A percentile compares a stretch with the other conserved stretches of the same genome.
phyloP scores from a whole-genome alignment of 495 filamentous ascomycete species.

The Penicillium simplicissimum region DNA sequence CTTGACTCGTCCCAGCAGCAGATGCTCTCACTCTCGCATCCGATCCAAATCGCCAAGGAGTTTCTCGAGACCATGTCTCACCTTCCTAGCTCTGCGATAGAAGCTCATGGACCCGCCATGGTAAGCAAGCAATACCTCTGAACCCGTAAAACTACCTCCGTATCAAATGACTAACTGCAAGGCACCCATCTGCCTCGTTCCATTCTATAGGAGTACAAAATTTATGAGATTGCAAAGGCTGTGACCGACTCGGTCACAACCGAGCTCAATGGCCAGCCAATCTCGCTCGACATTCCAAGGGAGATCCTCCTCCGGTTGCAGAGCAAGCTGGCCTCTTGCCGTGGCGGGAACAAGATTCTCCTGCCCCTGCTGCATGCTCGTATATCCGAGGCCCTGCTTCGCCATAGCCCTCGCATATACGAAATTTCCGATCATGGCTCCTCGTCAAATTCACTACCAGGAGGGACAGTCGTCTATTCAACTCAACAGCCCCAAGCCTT shows the following conservation, averaged over 20 bases:
- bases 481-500: background rate
- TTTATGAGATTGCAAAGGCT: conserved; percentile 2
- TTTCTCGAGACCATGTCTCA: background rate
- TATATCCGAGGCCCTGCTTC: background rate
- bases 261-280: background rate
- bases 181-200: background rate
- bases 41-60: background rate
- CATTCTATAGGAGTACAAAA: background rate
- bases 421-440: background rate
- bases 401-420: background rate
- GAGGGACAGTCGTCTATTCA: background rate
- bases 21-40: background rate
- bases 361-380: conserved; percentile 1
- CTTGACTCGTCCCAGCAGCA: conserved; percentile 3
- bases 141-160: background rate
- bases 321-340: conserved; percentile 2
- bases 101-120: background rate
- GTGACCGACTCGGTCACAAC: background rate
- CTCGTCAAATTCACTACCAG: background rate
- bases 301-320: background rate
- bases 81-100: conserved; percentile 1
- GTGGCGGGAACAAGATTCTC: background rate
- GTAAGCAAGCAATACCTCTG: background rate
- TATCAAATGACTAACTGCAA: background rate
- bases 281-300: background rate